phyloP scores from a whole-genome alignment of 2,329 filamentous ascomycete species.

The Pseudocercospora fijiensis region DNA sequence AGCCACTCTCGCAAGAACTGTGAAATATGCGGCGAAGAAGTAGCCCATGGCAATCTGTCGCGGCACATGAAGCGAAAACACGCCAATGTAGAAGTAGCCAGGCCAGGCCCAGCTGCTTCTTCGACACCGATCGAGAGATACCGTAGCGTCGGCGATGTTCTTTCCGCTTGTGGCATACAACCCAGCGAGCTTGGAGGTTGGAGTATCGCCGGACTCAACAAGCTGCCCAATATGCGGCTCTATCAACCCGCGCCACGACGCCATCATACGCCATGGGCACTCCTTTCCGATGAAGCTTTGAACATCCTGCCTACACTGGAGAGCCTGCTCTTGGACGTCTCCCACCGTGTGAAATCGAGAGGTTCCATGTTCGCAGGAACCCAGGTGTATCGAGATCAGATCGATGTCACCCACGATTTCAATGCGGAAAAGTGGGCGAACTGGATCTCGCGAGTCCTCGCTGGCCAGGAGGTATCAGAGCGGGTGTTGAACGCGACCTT shows the following conservation, averaged over 20 bases:
- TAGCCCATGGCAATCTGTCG: too few species aligned
- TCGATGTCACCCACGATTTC: not conserved
- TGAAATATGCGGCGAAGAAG: too few species aligned
- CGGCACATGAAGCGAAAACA: too few species aligned
- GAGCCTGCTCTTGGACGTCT: constrained; percentile 5
- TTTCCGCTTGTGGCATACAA: too few species aligned
- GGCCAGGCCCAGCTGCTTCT: too few species aligned
- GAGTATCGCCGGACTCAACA: constrained; percentile 10
- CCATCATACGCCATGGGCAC: constrained; percentile 11
- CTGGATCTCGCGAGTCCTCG: not conserved
- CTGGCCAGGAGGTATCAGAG: not conserved
- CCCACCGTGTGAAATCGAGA: not conserved
- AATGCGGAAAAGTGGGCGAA: not conserved
- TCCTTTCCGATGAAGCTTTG: constrained; percentile 1
- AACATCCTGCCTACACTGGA: constrained; percentile 8
- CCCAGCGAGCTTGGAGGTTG: constrained; percentile 14
- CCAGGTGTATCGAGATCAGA: too few species aligned
- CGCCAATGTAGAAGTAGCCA: too few species aligned
- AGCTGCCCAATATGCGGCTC: constrained; percentile 14
- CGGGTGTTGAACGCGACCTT: not conserved
- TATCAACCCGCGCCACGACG: constrained; percentile 6
- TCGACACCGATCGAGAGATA: too few species aligned
- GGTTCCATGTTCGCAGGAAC: not conserved
- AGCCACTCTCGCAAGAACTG: too few species aligned
- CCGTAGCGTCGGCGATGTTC: too few species aligned